Percentiles rank a stretch among this genome's conserved stretches.
Conservation (phyloP, 345 rosid genomes). For the Schrenkiella parvula region DNA sequence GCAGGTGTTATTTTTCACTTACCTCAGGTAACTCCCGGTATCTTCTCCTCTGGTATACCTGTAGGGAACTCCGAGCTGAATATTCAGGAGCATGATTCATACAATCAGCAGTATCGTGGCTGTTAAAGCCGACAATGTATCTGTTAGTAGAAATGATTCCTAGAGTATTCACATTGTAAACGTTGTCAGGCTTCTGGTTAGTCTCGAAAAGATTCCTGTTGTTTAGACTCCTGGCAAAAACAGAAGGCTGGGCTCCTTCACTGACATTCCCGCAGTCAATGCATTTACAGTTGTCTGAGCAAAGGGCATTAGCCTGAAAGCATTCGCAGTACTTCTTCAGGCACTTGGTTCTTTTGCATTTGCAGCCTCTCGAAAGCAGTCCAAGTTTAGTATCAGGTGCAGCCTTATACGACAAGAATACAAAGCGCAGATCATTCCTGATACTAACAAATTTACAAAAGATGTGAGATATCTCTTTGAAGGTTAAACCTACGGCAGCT, state of each 20-base stretch:
- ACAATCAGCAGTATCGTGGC: neutral
- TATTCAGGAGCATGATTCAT: neutral
- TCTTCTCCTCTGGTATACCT: slow-evolving; percentile 36
- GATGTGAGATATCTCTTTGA: neutral
- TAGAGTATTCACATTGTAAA: neutral
- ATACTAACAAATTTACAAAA: neutral
- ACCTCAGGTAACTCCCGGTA: slow-evolving; percentile 28
- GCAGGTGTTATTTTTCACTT: slow-evolving; percentile 8
- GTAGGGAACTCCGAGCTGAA: slow-evolving; percentile 9
- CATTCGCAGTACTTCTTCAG: slow-evolving; percentile 60
- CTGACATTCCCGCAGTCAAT: slow-evolving; percentile 39
- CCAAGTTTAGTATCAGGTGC: slow-evolving; percentile 25
- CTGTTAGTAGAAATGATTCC: neutral
- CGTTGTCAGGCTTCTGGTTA: slow-evolving; percentile 31
- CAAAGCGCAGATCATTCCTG: slow-evolving; percentile 9
- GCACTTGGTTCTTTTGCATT: slow-evolving; percentile 51
- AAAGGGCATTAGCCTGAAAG: slow-evolving; percentile 46
- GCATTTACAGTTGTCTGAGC: slow-evolving; percentile 55
- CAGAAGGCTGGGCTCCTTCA: neutral
- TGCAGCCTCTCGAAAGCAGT: slow-evolving; percentile 47
- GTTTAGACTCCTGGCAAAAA: neutral
- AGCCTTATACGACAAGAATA: slow-evolving; percentile 23
- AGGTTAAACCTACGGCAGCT: neutral
- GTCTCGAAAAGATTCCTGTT: slow-evolving; percentile 5
- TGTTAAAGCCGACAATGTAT: neutral